Base-by-base conservation (phyloP, 495 filamentous ascomycete genomes). In the Wilcoxina mikolae region DNA sequence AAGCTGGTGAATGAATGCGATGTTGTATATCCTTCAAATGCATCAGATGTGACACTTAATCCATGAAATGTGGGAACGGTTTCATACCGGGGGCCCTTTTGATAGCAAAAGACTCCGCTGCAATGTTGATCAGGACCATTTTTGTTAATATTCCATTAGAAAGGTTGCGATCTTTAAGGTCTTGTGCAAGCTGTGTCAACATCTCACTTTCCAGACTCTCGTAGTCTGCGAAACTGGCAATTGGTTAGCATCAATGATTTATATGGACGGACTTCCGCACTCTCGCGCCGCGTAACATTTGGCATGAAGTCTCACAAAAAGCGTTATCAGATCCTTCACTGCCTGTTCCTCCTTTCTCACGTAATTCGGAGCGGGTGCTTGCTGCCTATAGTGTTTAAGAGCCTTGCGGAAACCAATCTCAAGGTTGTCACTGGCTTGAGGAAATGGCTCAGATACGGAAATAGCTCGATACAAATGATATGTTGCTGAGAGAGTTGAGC, bases 391-490 rank as follows among this genome's bases (percentile, higher is more conserved):
- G 31, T 75, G 72, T 42, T 68, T 71, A 57, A 73, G 71, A 24
- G 85, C 74, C 61, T 83, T 85, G 59, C 79, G 82, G 60, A 94
- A 90, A 63, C 87, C 84, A 23, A 82, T 74, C 58, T 84, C 81
- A 24, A 98, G 74, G 58, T 95, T 98, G 4, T 69, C 69, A 26
- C 74, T 70, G 1, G 86, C 88, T 5, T 76, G 70, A 4, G 83
- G 80, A 64, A 90, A 80, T 3, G 89, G 85, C 31, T 81, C 75
- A 26, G 79, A 71, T 29, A 81, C 78, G 1, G 80, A 79, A 38
- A 89, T 70, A 17, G 87, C 83, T 50, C 89, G 77, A 62, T 94
- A 95, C 11, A 95, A 75, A 68, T 96, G 80, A 63, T 95, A 95
- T 0, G 86, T 82, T 2, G 87, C 80, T 22, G 84, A 76, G 22